phyloP scores from a whole-genome alignment of 345 rosid species.

The Corchorus capsularis region DNA sequence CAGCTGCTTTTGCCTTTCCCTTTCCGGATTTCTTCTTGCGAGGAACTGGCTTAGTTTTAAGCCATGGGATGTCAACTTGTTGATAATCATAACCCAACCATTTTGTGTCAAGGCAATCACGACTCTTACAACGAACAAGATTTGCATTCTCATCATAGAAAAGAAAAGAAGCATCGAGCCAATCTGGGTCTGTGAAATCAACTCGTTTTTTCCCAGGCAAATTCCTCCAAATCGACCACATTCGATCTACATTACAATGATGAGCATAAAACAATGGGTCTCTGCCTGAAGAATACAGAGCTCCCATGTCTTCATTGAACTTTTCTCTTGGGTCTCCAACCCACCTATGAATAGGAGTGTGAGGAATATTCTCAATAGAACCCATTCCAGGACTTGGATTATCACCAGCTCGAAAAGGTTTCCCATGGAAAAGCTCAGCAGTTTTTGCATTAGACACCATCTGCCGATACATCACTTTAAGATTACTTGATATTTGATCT shows the following conservation, averaged over 20 bases:
- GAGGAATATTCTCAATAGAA: conserved; percentile 51
- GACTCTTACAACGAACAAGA: conserved; percentile 49
- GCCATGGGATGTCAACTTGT: conserved; percentile 57
- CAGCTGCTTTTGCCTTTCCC: conserved; percentile 35
- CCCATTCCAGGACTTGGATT: conserved; percentile 52
- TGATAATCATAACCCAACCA: conserved; percentile 46
- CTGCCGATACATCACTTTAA: conserved; percentile 57
- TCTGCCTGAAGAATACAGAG: conserved; percentile 56
- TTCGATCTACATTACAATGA: conserved; percentile 55
- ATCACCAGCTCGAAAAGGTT: conserved; percentile 50
- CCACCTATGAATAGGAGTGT: conserved; percentile 50
- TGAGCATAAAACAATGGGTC: conserved; percentile 63
- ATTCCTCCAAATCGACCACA: conserved; percentile 60
- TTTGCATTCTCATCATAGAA: conserved; percentile 61
- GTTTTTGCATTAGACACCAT: conserved; percentile 51
- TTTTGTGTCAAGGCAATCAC: conserved; percentile 44
- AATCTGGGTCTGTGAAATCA: conserved; percentile 48
- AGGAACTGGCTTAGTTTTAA: conserved; percentile 50
- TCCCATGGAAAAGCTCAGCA: conserved; percentile 45
- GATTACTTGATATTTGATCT: conserved; percentile 35
- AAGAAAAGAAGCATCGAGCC: conserved; percentile 51
- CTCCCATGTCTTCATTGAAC: conserved; percentile 58
- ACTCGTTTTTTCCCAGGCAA: conserved; percentile 41
- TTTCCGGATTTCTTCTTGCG: conserved; percentile 28
- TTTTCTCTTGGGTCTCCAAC: conserved; percentile 47